phyloP scores from a whole-genome alignment of 106 monocot species.

The Cymbidium sinense region DNA sequence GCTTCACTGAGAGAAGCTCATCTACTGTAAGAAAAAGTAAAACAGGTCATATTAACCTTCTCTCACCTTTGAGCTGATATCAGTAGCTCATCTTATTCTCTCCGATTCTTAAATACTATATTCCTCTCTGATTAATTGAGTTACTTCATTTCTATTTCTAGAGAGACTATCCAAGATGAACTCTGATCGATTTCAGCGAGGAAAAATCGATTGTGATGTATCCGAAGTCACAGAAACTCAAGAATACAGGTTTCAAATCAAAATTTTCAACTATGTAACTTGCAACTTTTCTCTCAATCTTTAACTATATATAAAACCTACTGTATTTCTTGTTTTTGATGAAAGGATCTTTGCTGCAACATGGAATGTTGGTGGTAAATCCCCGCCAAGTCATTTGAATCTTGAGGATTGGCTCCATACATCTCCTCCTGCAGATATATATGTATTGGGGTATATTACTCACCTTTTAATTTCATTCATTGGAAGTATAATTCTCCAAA shows the following conservation, averaged over 20 bases:
- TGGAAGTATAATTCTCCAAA: not conserved
- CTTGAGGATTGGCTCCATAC: conserved; percentile 82
- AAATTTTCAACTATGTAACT: not conserved
- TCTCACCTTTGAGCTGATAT: not conserved
- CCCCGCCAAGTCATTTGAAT: conserved; percentile 52
- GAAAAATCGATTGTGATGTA: conserved; percentile 56
- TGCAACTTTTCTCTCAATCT: not conserved
- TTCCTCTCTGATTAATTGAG: not conserved
- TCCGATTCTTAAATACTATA: not conserved
- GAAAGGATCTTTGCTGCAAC: conserved; percentile 73
- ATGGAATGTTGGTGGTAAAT: conserved; percentile 92
- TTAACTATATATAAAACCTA: not conserved
- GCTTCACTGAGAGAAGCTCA: conserved; percentile 49
- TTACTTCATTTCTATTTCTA: conserved; percentile 10
- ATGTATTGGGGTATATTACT: conserved; percentile 56
- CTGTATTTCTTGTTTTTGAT: not conserved
- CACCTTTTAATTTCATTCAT: not conserved
- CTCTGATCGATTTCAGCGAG: conserved; percentile 28
- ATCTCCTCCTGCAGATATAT: conserved; percentile 74
- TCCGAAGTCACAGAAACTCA: conserved; percentile 52
- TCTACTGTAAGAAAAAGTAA: conserved; percentile 55
- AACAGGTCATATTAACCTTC: conserved; percentile 32
- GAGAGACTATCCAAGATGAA: conserved; percentile 42
- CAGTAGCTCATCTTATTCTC: conserved; percentile 2
- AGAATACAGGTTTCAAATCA: conserved; percentile 40